These are phyloP conservation scores for Diplocarpon rosae DNA, from an alignment of 2,329 filamentous ascomycete genomes.

Conservation along the genomic window DNA sequence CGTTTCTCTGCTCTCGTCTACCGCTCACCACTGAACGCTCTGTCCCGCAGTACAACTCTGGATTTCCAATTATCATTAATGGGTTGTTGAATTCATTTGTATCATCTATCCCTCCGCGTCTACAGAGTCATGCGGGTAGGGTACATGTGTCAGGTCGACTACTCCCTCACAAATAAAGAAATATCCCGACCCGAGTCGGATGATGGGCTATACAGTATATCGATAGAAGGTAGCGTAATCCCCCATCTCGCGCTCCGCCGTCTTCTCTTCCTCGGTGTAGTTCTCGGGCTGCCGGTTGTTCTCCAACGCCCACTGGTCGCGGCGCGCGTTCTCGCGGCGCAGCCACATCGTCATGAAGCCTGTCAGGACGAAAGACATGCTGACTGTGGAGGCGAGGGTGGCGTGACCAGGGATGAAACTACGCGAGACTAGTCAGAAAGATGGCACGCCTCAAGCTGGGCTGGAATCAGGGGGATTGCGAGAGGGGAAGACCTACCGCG, in stretches of 20 bases:
- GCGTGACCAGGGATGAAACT: slow-evolving; percentile 8
- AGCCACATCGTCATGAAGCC: slow-evolving; percentile 5
- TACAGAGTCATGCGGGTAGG: too few species aligned
- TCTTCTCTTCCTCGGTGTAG: slow-evolving; percentile 7
- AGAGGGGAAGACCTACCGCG: slow-evolving; percentile 10
- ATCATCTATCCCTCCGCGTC: too few species aligned
- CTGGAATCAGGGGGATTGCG: background rate
- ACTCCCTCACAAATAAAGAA: too few species aligned
- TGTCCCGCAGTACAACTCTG: too few species aligned
- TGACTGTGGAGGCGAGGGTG: slow-evolving; percentile 6
- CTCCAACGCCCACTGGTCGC: slow-evolving; percentile 6
- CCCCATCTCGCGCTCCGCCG: slow-evolving; percentile 2
- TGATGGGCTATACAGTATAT: slow-evolving; percentile 2
- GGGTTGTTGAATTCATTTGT: too few species aligned
- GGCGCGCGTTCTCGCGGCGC: slow-evolving; percentile 3
- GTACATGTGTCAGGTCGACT: too few species aligned
- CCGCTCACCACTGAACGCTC: too few species aligned
- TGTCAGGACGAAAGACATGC: slow-evolving; percentile 5
- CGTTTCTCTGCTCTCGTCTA: too few species aligned
- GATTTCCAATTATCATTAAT: too few species aligned
- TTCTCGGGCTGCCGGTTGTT: slow-evolving; percentile 2
- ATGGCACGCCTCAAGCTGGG: background rate
- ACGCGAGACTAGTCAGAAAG: background rate
- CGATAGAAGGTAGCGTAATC: slow-evolving; percentile 8
- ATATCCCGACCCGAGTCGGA: too few species aligned